These are phyloP conservation scores for Achaetomium macrosporum DNA, from an alignment of 2,329 filamentous ascomycete species.

Conservation along the genomic window DNA sequence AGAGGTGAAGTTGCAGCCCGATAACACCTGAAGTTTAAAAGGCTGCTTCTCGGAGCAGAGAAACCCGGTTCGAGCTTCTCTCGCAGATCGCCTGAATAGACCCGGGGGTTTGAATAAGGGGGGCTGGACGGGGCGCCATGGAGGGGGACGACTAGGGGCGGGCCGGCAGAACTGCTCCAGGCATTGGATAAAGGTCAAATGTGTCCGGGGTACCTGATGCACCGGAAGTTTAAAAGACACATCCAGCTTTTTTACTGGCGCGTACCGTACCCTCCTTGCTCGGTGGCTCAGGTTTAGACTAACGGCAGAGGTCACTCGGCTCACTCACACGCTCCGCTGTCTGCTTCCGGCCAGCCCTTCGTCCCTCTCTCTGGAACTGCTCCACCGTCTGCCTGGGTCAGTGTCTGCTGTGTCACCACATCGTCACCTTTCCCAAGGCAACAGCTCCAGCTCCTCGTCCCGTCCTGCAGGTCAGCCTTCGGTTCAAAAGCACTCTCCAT, in stretches of 20 bases:
- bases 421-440: background rate
- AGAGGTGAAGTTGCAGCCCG: constrained; percentile 7
- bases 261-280: constrained; percentile 7
- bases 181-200: constrained; percentile 8
- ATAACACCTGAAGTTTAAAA: background rate
- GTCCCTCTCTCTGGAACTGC: background rate
- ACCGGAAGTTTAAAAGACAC: constrained; percentile 9
- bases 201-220: constrained; percentile 6
- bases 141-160: background rate
- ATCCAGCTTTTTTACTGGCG: constrained; percentile 4
- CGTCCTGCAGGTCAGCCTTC: background rate
- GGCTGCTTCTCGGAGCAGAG: background rate
- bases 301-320: background rate
- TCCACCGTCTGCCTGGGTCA: constrained; percentile 3
- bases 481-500: background rate
- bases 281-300: constrained; percentile 3
- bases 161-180: background rate
- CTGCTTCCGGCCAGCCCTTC: constrained; percentile 5
- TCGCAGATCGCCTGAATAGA: background rate
- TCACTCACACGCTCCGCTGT: background rate
- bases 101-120: constrained; percentile 11
- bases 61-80: constrained; percentile 7
- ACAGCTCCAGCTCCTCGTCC: background rate
- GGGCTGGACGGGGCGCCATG: background rate
- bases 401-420: background rate